phyloP scores from a whole-genome alignment of 805 yeast species.

The Kazachstania africana region DNA sequence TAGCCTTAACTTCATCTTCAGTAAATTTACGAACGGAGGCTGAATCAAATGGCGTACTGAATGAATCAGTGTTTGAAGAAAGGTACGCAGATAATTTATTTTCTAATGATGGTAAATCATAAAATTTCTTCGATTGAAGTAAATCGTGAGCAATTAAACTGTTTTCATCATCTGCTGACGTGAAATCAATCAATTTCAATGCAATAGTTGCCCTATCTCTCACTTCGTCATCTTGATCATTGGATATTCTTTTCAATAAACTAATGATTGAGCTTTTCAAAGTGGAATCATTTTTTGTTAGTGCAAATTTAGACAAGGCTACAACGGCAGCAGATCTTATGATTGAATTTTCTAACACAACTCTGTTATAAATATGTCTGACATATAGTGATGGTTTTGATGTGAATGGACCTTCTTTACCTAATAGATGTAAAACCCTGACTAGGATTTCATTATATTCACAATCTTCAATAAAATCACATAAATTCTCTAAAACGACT shows the following conservation, averaged over 20 bases:
- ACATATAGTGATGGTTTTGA: slow-evolving; percentile 80
- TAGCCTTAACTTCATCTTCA: slow-evolving; percentile 57
- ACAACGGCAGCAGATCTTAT: slow-evolving; percentile 93
- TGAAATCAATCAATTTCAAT: slow-evolving; percentile 43
- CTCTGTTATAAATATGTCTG: slow-evolving; percentile 93
- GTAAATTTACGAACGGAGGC: slow-evolving; percentile 51
- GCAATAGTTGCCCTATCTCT: slow-evolving; percentile 94
- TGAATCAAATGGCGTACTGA: slow-evolving; percentile 56
- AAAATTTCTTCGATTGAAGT: slow-evolving; percentile 55
- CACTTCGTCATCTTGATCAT: slow-evolving; percentile 90
- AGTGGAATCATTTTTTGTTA: slow-evolving; percentile 53
- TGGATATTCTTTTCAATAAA: slow-evolving; percentile 70
- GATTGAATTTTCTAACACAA: slow-evolving; percentile 88
- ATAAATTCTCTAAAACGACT: slow-evolving; percentile 71
- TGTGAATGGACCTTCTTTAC: slow-evolving; percentile 88
- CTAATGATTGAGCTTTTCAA: slow-evolving; percentile 60
- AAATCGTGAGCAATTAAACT: slow-evolving; percentile 32
- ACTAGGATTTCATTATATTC: slow-evolving; percentile 90
- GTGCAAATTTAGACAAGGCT: slow-evolving; percentile 83
- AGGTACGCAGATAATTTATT: slow-evolving; percentile 64
- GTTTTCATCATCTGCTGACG: slow-evolving; percentile 26
- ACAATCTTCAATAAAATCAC: slow-evolving; percentile 97
- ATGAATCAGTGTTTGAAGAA: slow-evolving; percentile 25
- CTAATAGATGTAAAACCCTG: slow-evolving; percentile 83
- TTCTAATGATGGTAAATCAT: slow-evolving; percentile 70